Conservation (phyloP, 495 filamentous ascomycete species). For the Aspergillus hancockii region DNA sequence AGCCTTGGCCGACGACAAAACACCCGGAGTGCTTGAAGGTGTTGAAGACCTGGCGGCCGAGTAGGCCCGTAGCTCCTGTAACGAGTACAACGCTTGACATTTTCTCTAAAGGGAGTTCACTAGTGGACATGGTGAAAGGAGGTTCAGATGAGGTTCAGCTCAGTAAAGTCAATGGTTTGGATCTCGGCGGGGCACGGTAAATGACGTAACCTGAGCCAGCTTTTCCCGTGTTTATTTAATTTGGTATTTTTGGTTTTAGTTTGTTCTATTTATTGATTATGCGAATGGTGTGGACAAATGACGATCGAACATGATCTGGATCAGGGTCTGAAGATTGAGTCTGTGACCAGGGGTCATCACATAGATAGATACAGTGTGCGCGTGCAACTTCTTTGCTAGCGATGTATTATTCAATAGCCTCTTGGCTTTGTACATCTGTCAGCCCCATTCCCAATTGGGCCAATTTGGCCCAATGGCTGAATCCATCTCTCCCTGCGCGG, state of each 20-base stretch:
- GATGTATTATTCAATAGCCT: neutral
- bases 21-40: constrained; percentile 71
- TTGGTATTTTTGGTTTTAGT: neutral
- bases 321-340: no score
- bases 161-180: neutral
- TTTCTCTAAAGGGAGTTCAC: constrained; percentile 8
- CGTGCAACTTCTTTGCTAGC: neutral
- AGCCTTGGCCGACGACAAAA: constrained; percentile 80
- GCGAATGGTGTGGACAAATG: neutral
- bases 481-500: neutral
- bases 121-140: constrained; percentile 13
- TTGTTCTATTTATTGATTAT: neutral
- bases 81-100: constrained; percentile 70
- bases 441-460: neutral
- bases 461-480: neutral
- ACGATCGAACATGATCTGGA: neutral
- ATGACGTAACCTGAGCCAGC: constrained; percentile 17
- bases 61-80: constrained; percentile 82
- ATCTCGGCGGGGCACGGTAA: constrained; percentile 13
- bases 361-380: no score
- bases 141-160: neutral
- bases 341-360: neutral
- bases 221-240: neutral
- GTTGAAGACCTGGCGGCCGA: constrained; percentile 78
- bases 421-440: neutral